Conservation (phyloP, 1,284 basidiomycete genomes). For the Marasmius oreades region DNA sequence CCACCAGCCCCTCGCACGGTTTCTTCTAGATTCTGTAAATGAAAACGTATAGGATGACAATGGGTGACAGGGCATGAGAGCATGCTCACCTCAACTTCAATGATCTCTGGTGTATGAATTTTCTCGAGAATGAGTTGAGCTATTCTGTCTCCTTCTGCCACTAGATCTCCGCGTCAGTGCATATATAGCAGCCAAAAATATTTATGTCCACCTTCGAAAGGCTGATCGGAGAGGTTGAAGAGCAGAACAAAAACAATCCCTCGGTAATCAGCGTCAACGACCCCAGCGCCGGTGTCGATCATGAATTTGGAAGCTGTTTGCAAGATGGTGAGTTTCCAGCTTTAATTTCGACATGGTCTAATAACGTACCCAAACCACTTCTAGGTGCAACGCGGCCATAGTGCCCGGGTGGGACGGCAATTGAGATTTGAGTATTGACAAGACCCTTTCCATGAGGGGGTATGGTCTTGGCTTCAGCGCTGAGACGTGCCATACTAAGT, state of each 20-base stretch:
- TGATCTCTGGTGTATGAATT: constrained; percentile 82
- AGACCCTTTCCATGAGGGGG: constrained; percentile 88
- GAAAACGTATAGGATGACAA: constrained; percentile 7
- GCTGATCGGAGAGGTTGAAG: constrained; percentile 88
- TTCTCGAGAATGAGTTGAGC: constrained; percentile 94
- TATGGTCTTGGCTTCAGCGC: constrained; percentile 76
- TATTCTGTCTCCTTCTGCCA: constrained; percentile 88
- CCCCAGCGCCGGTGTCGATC: constrained; percentile 96
- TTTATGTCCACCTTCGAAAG: constrained; percentile 74
- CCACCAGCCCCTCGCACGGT: constrained; percentile 86
- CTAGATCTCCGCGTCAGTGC: constrained; percentile 36
- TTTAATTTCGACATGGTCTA: not conserved
- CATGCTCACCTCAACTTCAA: constrained; percentile 76
- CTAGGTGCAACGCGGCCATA: constrained; percentile 96
- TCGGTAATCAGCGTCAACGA: constrained; percentile 95
- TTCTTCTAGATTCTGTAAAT: constrained; percentile 69
- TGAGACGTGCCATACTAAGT: constrained; percentile 22
- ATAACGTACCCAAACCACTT: constrained; percentile 81
- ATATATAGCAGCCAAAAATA: not conserved
- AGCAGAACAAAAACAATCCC: constrained; percentile 91
- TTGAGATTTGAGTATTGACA: constrained; percentile 86
- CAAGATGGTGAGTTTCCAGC: not conserved
- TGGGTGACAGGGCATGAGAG: not conserved
- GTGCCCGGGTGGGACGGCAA: constrained; percentile 89
- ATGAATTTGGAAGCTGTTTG: constrained; percentile 87